phyloP scores from a whole-genome alignment of 2,329 filamentous ascomycete species.

The Botrytis fragariae region DNA sequence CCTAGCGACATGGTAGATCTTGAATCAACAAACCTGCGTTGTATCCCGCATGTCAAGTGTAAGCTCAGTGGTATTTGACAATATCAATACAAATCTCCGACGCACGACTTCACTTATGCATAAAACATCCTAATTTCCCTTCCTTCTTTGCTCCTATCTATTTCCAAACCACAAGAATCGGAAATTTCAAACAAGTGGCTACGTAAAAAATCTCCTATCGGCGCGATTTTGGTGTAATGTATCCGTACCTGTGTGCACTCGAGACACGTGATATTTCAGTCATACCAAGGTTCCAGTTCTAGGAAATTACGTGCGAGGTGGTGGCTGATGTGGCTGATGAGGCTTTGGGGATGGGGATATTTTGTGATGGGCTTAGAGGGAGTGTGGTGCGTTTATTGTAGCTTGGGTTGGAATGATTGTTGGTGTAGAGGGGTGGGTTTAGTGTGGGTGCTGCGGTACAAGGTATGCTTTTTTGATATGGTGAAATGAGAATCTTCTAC shows the following conservation, averaged over 20 bases:
- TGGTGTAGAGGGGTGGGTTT: neutral
- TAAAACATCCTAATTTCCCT: neutral
- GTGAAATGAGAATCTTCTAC: neutral
- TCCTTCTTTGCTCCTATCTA: neutral
- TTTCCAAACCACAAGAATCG: neutral
- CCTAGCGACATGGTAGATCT: neutral
- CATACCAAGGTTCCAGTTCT: neutral
- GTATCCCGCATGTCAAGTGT: neutral
- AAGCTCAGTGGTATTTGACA: neutral
- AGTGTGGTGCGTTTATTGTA: neutral
- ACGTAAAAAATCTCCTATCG: neutral
- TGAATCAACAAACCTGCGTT: rapidly evolving
- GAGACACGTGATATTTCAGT: neutral
- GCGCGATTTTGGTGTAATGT: neutral
- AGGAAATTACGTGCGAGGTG: neutral
- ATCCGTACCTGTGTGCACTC: neutral
- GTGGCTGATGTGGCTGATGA: too few species aligned
- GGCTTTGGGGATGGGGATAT: neutral
- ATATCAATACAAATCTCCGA: neutral
- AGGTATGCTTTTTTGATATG: neutral
- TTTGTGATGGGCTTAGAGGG: neutral
- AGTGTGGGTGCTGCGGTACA: neutral
- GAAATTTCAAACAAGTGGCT: neutral
- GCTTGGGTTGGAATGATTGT: rapidly evolving
- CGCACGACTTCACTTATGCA: neutral